These are phyloP conservation scores for Conticribra guillardii DNA, from an alignment of 108 stramenopile genomes.

Conservation along the genomic window DNA sequence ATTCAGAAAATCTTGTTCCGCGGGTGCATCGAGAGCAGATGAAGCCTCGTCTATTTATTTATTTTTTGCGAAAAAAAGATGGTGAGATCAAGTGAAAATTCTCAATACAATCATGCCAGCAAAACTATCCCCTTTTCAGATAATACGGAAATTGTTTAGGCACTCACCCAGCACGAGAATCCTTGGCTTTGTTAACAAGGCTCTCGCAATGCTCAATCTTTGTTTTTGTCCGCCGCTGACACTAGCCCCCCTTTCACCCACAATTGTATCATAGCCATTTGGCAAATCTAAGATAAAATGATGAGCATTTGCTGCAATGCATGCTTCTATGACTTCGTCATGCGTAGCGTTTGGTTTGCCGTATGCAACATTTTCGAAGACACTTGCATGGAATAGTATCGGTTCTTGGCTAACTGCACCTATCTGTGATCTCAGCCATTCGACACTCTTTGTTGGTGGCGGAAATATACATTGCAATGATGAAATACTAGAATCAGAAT, in stretches of 20 bases:
- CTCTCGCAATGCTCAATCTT: conserved; percentile 90
- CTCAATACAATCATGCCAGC: not conserved
- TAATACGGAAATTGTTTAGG: too few species aligned
- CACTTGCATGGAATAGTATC: conserved; percentile 73
- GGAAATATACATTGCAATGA: not conserved
- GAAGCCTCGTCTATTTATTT: conserved; percentile 33
- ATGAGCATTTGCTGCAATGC: conserved; percentile 64
- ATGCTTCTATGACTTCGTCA: conserved; percentile 58
- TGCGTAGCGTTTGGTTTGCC: conserved; percentile 56
- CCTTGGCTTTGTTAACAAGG: conserved; percentile 70
- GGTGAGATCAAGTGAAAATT: not conserved
- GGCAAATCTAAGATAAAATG: conserved; percentile 74
- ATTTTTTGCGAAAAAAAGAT: not conserved
- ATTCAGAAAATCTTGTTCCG: conserved; percentile 46
- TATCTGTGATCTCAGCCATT: conserved; percentile 66
- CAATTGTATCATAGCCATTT: conserved; percentile 66
- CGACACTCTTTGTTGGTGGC: conserved; percentile 23
- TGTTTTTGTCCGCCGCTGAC: conserved; percentile 93
- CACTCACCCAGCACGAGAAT: conserved; percentile 60
- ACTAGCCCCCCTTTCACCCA: conserved; percentile 75
- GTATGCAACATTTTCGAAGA: conserved; percentile 83
- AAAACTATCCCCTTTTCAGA: too few species aligned
- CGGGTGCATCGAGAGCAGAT: conserved; percentile 41
- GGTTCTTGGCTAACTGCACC: conserved; percentile 88
- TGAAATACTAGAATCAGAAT: too few species aligned